Percentiles rank a stretch among this genome's conserved stretches.
Evolutionary conservation across 2,329 filamentous ascomycete species (phyloP).

Genomic region (Exophiala alcalophila): DNA sequence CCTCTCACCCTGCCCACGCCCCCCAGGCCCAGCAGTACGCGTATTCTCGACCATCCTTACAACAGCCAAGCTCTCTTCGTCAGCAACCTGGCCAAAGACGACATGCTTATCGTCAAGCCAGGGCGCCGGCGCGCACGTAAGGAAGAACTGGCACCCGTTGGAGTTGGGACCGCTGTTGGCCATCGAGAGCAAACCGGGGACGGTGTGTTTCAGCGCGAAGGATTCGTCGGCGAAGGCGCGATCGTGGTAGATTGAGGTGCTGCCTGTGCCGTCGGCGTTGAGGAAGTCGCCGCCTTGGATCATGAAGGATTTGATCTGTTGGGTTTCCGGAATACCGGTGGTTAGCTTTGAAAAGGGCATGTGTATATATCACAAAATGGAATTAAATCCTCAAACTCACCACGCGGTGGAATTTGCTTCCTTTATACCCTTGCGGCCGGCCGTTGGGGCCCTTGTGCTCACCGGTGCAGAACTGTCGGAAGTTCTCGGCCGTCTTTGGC

Average conservation of each 20-base stretch:
- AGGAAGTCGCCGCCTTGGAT: slow-evolving; percentile 95
- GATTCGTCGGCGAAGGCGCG: slow-evolving; percentile 88
- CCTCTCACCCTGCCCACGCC: slow-evolving; percentile 53
- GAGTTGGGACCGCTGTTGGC: slow-evolving; percentile 92
- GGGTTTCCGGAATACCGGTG: too few species aligned
- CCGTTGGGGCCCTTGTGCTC: slow-evolving; percentile 77
- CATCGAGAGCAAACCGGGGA: slow-evolving; percentile 83
- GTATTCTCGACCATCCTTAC: slow-evolving; percentile 90
- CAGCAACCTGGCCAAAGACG: slow-evolving; percentile 86
- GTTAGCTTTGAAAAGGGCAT: too few species aligned
- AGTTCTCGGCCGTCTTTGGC: slow-evolving; percentile 91
- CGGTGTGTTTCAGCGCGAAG: slow-evolving; percentile 74
- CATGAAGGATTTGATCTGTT: slow-evolving; percentile 92
- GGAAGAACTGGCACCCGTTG: slow-evolving; percentile 97
- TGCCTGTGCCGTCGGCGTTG: slow-evolving; percentile 88
- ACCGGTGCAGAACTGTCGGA: slow-evolving; percentile 93
- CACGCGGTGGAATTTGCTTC: slow-evolving; percentile 88
- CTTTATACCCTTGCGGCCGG: slow-evolving; percentile 88
- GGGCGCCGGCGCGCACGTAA: slow-evolving; percentile 81
- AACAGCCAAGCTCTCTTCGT: slow-evolving; percentile 72
- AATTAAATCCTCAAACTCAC: slow-evolving; percentile 58
- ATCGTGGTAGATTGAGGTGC: slow-evolving; percentile 80
- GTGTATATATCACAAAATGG: too few species aligned
- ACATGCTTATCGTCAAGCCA: slow-evolving; percentile 93
- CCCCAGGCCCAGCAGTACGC: slow-evolving; percentile 63